A percentile compares a stretch with the other conserved stretches of the same genome.
Evolutionary conservation across 306 rosid genomes (phyloP).

Genomic region (Rosa rugosa): DNA sequence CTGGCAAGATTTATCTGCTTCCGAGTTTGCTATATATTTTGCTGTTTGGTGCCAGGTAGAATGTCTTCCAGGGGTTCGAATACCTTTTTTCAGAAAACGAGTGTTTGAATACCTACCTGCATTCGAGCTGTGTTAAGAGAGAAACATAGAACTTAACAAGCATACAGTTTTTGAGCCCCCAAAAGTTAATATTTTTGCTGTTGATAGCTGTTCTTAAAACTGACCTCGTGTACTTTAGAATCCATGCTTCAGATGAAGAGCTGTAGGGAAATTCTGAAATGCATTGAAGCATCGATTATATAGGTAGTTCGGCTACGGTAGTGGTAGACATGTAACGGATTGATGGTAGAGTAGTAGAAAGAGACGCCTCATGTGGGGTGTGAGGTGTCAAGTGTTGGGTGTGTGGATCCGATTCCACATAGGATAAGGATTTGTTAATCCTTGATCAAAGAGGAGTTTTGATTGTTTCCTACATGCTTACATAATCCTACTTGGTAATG

Average conservation of each 20-base stretch:
- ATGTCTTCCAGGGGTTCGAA: background rate
- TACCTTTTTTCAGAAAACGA: background rate
- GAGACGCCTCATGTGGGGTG: background rate
- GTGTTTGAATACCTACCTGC: background rate
- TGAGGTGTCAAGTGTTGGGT: too few relatives aligned
- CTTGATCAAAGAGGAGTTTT: too few relatives aligned
- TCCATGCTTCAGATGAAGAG: background rate
- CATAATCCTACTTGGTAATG: too few relatives aligned
- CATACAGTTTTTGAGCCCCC: background rate
- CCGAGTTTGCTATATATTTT: background rate
- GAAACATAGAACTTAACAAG: background rate
- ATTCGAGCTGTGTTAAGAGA: background rate
- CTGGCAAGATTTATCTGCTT: constrained; percentile 9
- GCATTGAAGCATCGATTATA: background rate
- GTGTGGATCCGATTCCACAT: too few relatives aligned
- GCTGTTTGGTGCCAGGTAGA: background rate
- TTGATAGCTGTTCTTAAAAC: too few relatives aligned
- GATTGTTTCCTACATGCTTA: too few relatives aligned
- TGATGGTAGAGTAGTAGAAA: background rate
- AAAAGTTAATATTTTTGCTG: too few relatives aligned
- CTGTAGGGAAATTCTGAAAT: background rate
- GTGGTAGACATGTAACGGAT: background rate
- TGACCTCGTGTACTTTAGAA: background rate
- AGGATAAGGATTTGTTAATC: too few relatives aligned
- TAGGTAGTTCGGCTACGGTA: background rate